Evolutionary conservation across 2,329 filamentous ascomycete species (phyloP).

Genomic region (Metarhizium rileyi): DNA sequence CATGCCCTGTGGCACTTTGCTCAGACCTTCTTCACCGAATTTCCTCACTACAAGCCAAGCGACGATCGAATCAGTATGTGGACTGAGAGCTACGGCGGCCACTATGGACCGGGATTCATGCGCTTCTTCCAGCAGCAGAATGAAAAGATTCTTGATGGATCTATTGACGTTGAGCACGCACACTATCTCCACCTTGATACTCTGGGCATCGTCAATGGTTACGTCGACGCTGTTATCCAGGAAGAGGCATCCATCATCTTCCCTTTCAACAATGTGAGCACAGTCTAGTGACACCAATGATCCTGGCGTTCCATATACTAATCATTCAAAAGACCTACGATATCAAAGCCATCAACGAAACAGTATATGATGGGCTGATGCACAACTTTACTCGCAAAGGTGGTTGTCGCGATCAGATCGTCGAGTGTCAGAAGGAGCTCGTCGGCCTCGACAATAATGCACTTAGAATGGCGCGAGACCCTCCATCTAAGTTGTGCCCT

Average conservation of each 20-base stretch:
- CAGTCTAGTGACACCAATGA: background rate
- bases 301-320: background rate
- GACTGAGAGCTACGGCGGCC: slow-evolving; percentile 60
- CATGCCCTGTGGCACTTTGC: slow-evolving; percentile 55
- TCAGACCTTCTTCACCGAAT: slow-evolving; percentile 48
- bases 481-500: slow-evolving; percentile 21
- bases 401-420: slow-evolving; percentile 46
- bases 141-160: slow-evolving; percentile 25
- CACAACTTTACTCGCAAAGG: slow-evolving; percentile 20
- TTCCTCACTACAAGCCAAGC: slow-evolving; percentile 47
- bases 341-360: slow-evolving; percentile 45
- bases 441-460: slow-evolving; percentile 42
- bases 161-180: slow-evolving; percentile 28
- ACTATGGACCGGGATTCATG: slow-evolving; percentile 57
- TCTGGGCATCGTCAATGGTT: slow-evolving; percentile 61
- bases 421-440: slow-evolving; percentile 37
- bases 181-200: slow-evolving; percentile 46
- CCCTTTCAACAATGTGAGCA: slow-evolving; percentile 47
- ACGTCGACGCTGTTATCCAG: slow-evolving; percentile 55
- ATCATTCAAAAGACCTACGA: slow-evolving; percentile 35
- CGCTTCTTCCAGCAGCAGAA: slow-evolving; percentile 53
- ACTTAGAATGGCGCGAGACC: slow-evolving; percentile 20
- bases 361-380: slow-evolving; percentile 20
- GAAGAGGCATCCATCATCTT: slow-evolving; percentile 45
- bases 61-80: slow-evolving; percentile 53